These are phyloP conservation scores for Heterobasidion occidentale DNA, from an alignment of 1,284 basidiomycete genomes.

Conservation along the genomic window DNA sequence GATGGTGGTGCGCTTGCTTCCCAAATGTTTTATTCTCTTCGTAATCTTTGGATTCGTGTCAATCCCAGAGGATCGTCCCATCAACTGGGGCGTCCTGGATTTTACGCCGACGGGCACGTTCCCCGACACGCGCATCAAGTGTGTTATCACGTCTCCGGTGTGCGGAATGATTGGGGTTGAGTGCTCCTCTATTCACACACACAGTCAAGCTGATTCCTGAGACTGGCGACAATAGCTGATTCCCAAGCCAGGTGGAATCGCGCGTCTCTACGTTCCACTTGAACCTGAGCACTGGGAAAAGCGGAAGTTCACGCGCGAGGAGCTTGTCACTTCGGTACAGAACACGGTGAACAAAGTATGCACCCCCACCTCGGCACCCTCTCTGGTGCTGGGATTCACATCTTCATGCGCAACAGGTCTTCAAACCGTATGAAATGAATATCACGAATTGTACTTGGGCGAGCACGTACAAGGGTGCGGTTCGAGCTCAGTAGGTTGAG, in stretches of 20 bases:
- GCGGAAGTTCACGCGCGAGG: background rate
- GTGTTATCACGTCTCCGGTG: too few relatives aligned
- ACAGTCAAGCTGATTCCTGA: slow-evolving; percentile 23
- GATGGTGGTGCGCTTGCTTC: slow-evolving; percentile 41
- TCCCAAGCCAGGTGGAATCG: background rate
- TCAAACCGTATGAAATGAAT: too few relatives aligned
- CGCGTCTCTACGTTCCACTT: background rate
- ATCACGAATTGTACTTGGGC: too few relatives aligned
- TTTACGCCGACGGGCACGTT: slow-evolving; percentile 32
- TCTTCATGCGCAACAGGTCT: too few relatives aligned
- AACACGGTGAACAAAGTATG: background rate
- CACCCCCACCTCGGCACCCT: too few relatives aligned
- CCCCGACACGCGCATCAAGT: too few relatives aligned
- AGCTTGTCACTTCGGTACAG: background rate
- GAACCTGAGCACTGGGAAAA: background rate
- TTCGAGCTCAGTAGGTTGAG: too few relatives aligned
- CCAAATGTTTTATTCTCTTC: too few relatives aligned
- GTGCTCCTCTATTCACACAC: slow-evolving; percentile 23
- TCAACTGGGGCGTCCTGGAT: slow-evolving; percentile 75
- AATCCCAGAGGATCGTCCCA: background rate
- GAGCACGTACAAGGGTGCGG: too few relatives aligned
- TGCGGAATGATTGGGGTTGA: too few relatives aligned
- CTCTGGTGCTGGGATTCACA: too few relatives aligned
- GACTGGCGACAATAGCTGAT: background rate
- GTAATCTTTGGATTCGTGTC: background rate